These are phyloP conservation scores for Gryganskiella cystojenkinii DNA, from an alignment of 192 early-diverging fungal genomes.

Conservation along the genomic window DNA sequence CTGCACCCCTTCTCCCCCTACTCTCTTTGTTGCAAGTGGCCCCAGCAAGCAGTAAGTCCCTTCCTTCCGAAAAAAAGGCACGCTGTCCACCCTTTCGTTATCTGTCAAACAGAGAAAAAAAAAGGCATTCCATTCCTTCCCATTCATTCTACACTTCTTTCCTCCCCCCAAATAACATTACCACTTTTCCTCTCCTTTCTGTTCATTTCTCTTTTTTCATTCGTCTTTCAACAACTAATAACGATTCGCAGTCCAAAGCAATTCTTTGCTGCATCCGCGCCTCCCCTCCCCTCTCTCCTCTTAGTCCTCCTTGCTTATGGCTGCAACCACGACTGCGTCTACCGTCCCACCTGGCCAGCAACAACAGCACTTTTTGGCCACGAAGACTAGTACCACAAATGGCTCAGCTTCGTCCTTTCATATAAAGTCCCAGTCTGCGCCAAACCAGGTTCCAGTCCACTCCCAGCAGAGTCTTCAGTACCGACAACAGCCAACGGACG, in stretches of 20 bases:
- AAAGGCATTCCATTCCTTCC: background rate
- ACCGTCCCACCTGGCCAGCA: slow-evolving; percentile 26
- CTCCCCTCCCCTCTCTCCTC: background rate
- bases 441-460: too few relatives aligned
- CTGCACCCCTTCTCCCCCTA: background rate
- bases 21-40: too few relatives aligned
- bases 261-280: background rate
- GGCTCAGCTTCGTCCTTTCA: background rate
- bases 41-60: too few relatives aligned
- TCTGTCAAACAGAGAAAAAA: background rate
- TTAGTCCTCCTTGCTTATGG: slow-evolving; percentile 3
- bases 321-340: slow-evolving; percentile 25
- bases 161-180: background rate
- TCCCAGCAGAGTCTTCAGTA: background rate
- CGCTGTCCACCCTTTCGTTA: background rate
- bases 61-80: too few relatives aligned
- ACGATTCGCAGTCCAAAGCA: background rate
- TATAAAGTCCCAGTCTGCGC: background rate
- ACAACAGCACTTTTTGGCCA: slow-evolving; percentile 7
- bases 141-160: background rate
- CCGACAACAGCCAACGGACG: too few relatives aligned
- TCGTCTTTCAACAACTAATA: too few relatives aligned
- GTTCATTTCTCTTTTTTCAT: background rate
- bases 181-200: background rate
- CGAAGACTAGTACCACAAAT: slow-evolving; percentile 3